Evolutionary conservation across 805 yeast genomes (phyloP), one percentile per base, ranked within the genome.

Genomic region (Clavispora carvajalis): DNA sequence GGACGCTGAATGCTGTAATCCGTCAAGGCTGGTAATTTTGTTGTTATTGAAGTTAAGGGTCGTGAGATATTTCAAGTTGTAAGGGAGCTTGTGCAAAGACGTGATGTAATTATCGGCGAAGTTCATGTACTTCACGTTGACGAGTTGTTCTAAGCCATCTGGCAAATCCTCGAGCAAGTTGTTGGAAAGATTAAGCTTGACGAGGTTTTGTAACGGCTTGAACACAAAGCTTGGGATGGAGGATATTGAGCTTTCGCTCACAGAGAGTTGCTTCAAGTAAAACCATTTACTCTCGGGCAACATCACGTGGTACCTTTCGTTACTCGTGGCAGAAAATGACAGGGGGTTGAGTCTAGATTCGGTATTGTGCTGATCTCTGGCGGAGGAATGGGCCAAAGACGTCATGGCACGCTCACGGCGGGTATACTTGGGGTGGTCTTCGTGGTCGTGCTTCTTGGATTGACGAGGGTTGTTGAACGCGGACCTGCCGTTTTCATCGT

Each of bases 111-210:
- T 69, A 48, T 67, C 74, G 7, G 72, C 58, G 26, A 69, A 61
- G 45, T 69, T 69, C 22, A 69, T 51, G 49, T 76, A 74, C 48
- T 73, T 76, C 46, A 78, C 53, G 47, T 68, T 70, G 2, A 58
- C 49, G 26, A 80, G 65, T 34, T 70, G 69, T 12, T 71, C 65
- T 33, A 81, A 63, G 4, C 83, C 79, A n/a, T 61, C 60, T 0
- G 86, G 85, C 8, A 80, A 49, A 7, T 59, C 57, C 18, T 67
- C 69, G 22, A 80, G 59, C 29, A 67, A 56, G 49, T 80, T 80
- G 43, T 70, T 66, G 2, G 85, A 79, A 23, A 80, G 57, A 50
- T 81, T 83, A 37, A 80, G 64, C 39, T 69, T 69, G 17, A 69
- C 73, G 24, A 69, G 48, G 40, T 65, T 67, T 16, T 45, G 24